Percentiles rank a stretch among this genome's conserved stretches.
These are phyloP conservation scores for Hypericum perforatum DNA, from an alignment of 345 rosid species.

Conservation along the genomic window DNA sequence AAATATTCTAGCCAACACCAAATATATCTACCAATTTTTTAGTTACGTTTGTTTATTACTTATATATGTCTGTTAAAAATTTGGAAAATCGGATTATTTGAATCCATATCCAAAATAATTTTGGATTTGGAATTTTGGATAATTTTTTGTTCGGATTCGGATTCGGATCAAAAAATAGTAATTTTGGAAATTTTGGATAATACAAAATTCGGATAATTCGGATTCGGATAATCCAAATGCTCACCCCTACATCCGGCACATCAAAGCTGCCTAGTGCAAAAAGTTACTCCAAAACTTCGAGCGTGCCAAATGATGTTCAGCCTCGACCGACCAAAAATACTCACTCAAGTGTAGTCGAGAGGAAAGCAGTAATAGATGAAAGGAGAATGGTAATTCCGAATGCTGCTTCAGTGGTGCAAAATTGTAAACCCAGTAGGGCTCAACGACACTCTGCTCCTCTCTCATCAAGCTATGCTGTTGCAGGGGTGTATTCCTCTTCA, in stretches of 20 bases:
- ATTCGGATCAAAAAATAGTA: no score
- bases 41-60: no score
- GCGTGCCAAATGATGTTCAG: constrained; percentile 23
- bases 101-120: no score
- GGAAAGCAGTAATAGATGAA: constrained; percentile 28
- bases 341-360: constrained; percentile 19
- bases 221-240: no score
- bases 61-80: no score
- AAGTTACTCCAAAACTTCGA: constrained; percentile 25
- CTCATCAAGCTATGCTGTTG: constrained; percentile 51
- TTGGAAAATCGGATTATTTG: no score
- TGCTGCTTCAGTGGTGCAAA: constrained; percentile 26
- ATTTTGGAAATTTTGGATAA: no score
- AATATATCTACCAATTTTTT: no score
- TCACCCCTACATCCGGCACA: constrained; percentile 23
- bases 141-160: no score
- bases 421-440: constrained; percentile 23
- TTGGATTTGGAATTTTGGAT: no score
- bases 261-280: constrained; percentile 28
- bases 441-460: constrained; percentile 28
- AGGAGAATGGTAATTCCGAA: constrained; percentile 17
- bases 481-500: constrained; percentile 79
- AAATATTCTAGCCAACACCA: no score
- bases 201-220: no score
- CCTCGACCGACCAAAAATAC: constrained; percentile 23